Base-by-base conservation (phyloP, 2,329 filamentous ascomycete species). In the Thermomyces lanuginosus region DNA sequence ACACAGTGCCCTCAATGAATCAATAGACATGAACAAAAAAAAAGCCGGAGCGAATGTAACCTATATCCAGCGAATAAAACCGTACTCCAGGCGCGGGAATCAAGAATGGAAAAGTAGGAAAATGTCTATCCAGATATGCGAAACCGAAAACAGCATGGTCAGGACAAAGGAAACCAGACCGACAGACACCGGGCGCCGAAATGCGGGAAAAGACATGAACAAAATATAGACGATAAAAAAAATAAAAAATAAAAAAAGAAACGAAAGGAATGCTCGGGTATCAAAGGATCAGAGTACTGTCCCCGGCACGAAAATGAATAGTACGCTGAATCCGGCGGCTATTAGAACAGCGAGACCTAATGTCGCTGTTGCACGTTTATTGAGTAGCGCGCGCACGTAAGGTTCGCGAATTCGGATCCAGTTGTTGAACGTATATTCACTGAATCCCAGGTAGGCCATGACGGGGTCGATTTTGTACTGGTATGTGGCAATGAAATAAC, bases 281-380 rank as follows among this genome's bases (percentile, higher is more conserved):
- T 26, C 25, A 26, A 8, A 27, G 25, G 16, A 31, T 27, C 24
- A 59, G 31, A 60, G 45, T 39, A 49, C 49, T 10, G 52, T 91
- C 29, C 89, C 86, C 1, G 89, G 89, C 4, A 98, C 89, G 32
- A 98, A 75, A 41, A 93, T 84, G 59, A 98, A 98, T 14, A 98
- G 61, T 31, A 89, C 68, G 43, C 80, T 81, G 8, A 95, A 58
- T n/a, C 73, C 80, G 3, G 80, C 73, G 37, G 86, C 80, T 29
- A 91, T 64, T 16, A 91, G 49, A 15, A 75, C 49, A 16, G 84
- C 84, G 35, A 89, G 66, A 6, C 70, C 61, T 8, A 93, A 58
- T 8, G 89, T 80, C 58, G 89, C 83, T 22, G 81, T 47, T 1
- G 89, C 76, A 32, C 89, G 76, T 49, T 84, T 84, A 39, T 72